Evolutionary conservation across 495 filamentous ascomycete genomes (phyloP).

Genomic region (Trypethelium eluteriae): DNA sequence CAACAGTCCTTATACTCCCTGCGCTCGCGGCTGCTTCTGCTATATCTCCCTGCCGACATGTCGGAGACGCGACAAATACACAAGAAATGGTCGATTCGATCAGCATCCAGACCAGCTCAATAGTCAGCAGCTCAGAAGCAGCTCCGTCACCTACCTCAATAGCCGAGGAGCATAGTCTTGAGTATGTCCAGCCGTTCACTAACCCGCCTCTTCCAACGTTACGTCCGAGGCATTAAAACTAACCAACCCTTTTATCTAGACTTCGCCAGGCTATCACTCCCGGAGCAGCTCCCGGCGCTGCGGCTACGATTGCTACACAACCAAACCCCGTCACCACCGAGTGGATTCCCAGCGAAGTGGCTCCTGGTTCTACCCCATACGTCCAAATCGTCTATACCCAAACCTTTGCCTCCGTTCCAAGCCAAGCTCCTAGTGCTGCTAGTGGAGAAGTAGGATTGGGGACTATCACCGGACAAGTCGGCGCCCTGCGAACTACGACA

Average conservation of each 20-base stretch:
- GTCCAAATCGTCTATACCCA: conserved; percentile 21
- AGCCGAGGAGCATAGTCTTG: not conserved
- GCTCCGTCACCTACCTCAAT: not conserved
- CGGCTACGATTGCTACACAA: conserved; percentile 1
- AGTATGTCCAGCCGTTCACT: not conserved
- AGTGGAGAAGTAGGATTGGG: conserved; percentile 20
- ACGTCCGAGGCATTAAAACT: not conserved
- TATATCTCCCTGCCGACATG: not conserved
- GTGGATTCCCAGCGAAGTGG: not conserved
- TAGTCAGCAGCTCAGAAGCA: not conserved
- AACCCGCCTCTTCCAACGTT: not conserved
- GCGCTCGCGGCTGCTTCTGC: conserved; percentile 1
- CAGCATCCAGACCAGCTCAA: not conserved
- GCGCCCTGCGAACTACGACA: not conserved
- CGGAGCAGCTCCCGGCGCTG: not conserved
- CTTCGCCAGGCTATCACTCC: not conserved
- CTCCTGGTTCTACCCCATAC: not conserved
- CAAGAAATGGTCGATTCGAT: not conserved
- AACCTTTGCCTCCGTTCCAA: conserved; percentile 20
- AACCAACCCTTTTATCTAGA: not conserved
- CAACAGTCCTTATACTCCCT: not conserved
- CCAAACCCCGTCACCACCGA: not conserved
- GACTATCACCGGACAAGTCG: conserved; percentile 9
- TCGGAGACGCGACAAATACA: not conserved
- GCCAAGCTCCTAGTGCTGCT: conserved; percentile 15